Percentiles rank a stretch among this genome's conserved stretches.
These are phyloP conservation scores for Leonotis leonurus DNA, from an alignment of 257 asterid genomes.

Conservation along the genomic window DNA sequence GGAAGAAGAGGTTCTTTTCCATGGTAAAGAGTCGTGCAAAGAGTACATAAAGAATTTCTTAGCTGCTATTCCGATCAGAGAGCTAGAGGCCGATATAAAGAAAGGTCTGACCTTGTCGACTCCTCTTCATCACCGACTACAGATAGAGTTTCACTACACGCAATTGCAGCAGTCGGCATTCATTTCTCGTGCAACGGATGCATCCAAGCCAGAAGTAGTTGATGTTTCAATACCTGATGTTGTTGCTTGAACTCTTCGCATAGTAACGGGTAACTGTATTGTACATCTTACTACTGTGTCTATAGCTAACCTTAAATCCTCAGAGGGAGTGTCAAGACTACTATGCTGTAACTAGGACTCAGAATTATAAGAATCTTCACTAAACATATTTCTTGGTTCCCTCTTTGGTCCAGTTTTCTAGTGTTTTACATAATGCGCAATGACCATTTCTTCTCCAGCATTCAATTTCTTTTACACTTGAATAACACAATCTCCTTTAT, in stretches of 20 bases:
- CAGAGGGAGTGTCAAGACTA: not conserved
- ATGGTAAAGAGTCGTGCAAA: conserved; percentile 78
- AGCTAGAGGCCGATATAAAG: conserved; percentile 70
- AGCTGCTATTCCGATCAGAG: conserved; percentile 91
- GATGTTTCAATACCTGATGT: conserved; percentile 3
- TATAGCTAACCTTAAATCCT: conserved; percentile 21
- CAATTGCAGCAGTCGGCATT: conserved; percentile 17
- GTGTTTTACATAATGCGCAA: too few species aligned
- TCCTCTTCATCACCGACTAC: conserved; percentile 80
- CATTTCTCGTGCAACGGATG: not conserved
- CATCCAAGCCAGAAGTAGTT: not conserved
- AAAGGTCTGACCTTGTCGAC: conserved; percentile 56
- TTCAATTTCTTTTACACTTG: too few species aligned
- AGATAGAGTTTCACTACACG: conserved; percentile 85
- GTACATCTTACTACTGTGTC: conserved; percentile 27
- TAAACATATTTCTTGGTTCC: not conserved
- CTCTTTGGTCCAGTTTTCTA: too few species aligned
- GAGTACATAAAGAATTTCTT: conserved; percentile 80
- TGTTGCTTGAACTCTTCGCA: not conserved
- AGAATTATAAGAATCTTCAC: not conserved
- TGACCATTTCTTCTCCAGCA: too few species aligned
- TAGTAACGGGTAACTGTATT: conserved; percentile 17
- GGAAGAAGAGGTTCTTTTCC: conserved; percentile 46
- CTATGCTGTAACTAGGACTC: conserved; percentile 6
- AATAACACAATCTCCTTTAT: too few species aligned